Evolutionary conservation across 495 filamentous ascomycete genomes (phyloP).

Genomic region (Extremus antarcticus): DNA sequence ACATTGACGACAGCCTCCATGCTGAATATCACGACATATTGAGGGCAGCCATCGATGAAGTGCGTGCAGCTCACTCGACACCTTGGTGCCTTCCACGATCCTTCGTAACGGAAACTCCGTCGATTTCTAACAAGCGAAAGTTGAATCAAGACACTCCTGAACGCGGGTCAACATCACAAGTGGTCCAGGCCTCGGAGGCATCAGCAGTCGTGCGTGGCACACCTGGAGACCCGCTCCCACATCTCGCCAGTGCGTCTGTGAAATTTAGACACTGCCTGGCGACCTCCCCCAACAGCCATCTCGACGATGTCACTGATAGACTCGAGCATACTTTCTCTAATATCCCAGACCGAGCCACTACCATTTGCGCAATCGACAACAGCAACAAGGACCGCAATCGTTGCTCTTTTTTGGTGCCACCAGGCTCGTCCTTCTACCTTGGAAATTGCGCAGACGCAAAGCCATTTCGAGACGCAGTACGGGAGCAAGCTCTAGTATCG

Average conservation of each 20-base stretch:
- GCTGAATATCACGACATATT: constrained; percentile 16
- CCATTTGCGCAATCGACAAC: neutral
- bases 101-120: constrained; percentile 5
- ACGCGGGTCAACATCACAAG: neutral
- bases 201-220: too few species aligned
- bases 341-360: neutral
- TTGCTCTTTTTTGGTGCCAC: constrained; percentile 40
- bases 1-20: constrained; percentile 19
- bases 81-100: constrained; percentile 37
- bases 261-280: too few species aligned
- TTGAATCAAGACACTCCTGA: neutral
- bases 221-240: too few species aligned
- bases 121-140: constrained; percentile 17
- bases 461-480: constrained; percentile 23
- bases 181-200: neutral
- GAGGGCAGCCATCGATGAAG: constrained; percentile 22
- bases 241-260: too few species aligned
- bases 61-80: constrained; percentile 18
- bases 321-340: too few species aligned
- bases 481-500: constrained; percentile 19
- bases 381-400: neutral
- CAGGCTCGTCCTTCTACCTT: constrained; percentile 42
- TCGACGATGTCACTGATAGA: neutral
- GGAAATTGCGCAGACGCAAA: constrained; percentile 20
- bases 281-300: neutral